Evolutionary conservation across 352 stramenopile genomes (phyloP).

Genomic region (Phytophthora sp.): DNA sequence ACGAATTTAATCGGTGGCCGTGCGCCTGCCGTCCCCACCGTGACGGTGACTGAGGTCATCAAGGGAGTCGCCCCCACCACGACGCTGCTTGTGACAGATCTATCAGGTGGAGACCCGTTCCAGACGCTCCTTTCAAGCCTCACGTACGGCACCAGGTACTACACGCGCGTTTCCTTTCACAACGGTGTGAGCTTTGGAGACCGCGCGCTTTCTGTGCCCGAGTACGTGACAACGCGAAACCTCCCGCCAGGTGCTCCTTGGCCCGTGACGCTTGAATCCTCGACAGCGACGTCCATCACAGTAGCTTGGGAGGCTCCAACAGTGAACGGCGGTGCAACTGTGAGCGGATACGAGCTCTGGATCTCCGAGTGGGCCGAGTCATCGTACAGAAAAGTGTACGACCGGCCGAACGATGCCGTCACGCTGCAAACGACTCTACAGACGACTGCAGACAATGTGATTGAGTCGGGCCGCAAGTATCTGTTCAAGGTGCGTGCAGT

Average conservation of each 20-base stretch:
- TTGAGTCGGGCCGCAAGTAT: conserved; percentile 93
- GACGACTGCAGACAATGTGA: conserved; percentile 81
- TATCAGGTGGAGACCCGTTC: conserved; percentile 80
- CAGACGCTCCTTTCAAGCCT: conserved; percentile 70
- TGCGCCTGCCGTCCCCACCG: conserved; percentile 39
- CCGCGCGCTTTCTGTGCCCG: conserved; percentile 67
- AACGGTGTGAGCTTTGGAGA: conserved; percentile 89
- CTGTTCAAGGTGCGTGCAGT: conserved; percentile 94
- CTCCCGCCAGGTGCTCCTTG: conserved; percentile 86
- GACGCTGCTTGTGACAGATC: conserved; percentile 69
- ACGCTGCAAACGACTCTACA: conserved; percentile 76
- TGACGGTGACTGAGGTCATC: conserved; percentile 59
- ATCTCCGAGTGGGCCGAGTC: conserved; percentile 94
- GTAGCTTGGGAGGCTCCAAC: conserved; percentile 91
- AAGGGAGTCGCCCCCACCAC: conserved; percentile 58
- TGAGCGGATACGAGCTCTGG: conserved; percentile 96
- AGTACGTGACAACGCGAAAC: conserved; percentile 87
- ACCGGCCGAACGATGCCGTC: conserved; percentile 88
- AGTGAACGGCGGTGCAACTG: conserved; percentile 89
- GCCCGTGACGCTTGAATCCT: conserved; percentile 89
- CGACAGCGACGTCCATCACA: conserved; percentile 90
- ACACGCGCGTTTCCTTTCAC: conserved; percentile 90
- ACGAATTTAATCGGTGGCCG: conserved; percentile 57
- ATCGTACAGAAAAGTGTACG: conserved; percentile 91
- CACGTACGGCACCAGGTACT: conserved; percentile 89